These are phyloP conservation scores for Pulicaria dysenterica DNA, from an alignment of 129 eudicot genomes.

Conservation along the genomic window DNA sequence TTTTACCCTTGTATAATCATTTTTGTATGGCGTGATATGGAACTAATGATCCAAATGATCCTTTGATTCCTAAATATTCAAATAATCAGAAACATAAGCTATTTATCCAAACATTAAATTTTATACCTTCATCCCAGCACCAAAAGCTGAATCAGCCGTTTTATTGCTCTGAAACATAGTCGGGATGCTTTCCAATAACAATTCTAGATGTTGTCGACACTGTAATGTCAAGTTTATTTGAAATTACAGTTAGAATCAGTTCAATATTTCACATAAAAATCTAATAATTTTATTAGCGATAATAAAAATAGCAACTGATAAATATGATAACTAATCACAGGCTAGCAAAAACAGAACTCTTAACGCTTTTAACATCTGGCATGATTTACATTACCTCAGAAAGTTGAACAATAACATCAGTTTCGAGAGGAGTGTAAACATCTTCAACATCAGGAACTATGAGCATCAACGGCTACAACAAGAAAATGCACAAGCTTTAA, in stretches of 20 bases:
- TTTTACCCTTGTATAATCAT: too few relatives aligned
- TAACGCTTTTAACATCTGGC: neutral
- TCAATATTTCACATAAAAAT: constrained; percentile 7
- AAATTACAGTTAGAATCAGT: constrained; percentile 17
- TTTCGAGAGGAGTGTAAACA: constrained; percentile 93
- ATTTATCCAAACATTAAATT: neutral
- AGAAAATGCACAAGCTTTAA: constrained; percentile 13
- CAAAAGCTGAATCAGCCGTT: constrained; percentile 92
- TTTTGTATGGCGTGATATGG: too few relatives aligned
- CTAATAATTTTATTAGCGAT: neutral
- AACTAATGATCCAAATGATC: too few relatives aligned
- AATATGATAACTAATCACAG: neutral
- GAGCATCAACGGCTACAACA: constrained; percentile 90
- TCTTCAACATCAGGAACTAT: constrained; percentile 94
- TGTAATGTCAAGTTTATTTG: constrained; percentile 35
- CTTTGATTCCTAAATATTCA: neutral
- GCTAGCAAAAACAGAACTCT: constrained; percentile 4
- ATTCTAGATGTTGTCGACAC: constrained; percentile 87
- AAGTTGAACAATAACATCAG: constrained; percentile 85
- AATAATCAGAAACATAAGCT: neutral
- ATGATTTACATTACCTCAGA: constrained; percentile 57
- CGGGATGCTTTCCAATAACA: constrained; percentile 85
- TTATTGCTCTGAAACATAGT: constrained; percentile 81
- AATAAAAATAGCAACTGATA: neutral
- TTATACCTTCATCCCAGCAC: constrained; percentile 89